Percentiles rank a stretch among this genome's conserved stretches.
These are phyloP conservation scores for Albophoma yamanashiensis DNA, from an alignment of 2,329 filamentous ascomycete genomes.

Conservation along the genomic window DNA sequence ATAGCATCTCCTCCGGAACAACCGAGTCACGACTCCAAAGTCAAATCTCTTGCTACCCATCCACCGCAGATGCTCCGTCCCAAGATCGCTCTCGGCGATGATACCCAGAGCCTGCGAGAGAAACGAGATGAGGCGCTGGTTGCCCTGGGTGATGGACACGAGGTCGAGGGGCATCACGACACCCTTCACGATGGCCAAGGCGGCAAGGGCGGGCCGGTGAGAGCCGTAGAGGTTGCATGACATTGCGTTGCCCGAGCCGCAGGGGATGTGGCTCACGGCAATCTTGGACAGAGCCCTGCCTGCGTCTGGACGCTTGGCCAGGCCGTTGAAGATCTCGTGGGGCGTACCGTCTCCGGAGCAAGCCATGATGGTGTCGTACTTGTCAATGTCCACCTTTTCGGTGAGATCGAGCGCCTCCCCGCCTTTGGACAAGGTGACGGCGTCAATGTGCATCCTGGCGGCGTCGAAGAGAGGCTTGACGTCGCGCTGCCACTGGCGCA, in stretches of 20 bases:
- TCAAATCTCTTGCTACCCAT: slow-evolving; percentile 83
- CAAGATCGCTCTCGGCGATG: slow-evolving; percentile 81
- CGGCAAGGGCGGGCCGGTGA: slow-evolving; percentile 61
- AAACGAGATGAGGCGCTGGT: slow-evolving; percentile 68
- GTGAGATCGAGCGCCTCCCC: slow-evolving; percentile 75
- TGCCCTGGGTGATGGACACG: slow-evolving; percentile 76
- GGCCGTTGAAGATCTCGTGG: slow-evolving; percentile 89
- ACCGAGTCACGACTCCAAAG: slow-evolving; percentile 67
- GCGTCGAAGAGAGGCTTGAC: slow-evolving; percentile 76
- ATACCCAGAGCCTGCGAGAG: slow-evolving; percentile 85
- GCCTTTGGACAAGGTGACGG: slow-evolving; percentile 57
- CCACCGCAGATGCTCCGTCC: slow-evolving; percentile 85
- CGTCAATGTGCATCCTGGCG: slow-evolving; percentile 65
- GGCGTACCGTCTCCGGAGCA: slow-evolving; percentile 89
- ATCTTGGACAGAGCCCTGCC: slow-evolving; percentile 62
- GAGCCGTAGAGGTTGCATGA: slow-evolving; percentile 83
- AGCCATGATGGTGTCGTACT: slow-evolving; percentile 75
- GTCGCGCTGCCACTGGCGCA: slow-evolving; percentile 61
- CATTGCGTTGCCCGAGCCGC: slow-evolving; percentile 91
- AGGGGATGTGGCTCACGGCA: slow-evolving; percentile 79
- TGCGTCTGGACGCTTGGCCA: slow-evolving; percentile 69
- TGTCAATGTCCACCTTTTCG: slow-evolving; percentile 63
- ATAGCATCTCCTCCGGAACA: slow-evolving; percentile 68
- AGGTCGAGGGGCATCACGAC: slow-evolving; percentile 76
- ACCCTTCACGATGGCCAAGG: slow-evolving; percentile 79